A percentile compares a stretch with the other conserved stretches of the same genome.
Conservation (phyloP, 1,284 basidiomycete species). For the Tilletia indica region DNA sequence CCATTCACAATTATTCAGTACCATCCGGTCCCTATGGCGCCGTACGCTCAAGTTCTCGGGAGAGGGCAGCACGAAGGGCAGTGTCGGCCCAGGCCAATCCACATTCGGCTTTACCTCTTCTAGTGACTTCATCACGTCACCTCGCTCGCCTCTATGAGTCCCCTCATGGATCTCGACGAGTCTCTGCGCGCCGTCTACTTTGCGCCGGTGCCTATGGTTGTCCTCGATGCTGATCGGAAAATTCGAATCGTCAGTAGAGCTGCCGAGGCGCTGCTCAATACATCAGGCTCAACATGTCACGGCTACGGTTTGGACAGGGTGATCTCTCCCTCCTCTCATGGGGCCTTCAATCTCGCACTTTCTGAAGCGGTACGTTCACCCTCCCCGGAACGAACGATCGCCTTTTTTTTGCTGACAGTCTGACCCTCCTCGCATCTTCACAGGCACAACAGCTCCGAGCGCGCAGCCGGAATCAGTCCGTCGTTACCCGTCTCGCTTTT, state of each 20-base stretch:
- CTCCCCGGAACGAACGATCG: too few species aligned
- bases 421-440: not conserved
- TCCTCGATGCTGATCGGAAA: slow-evolving; percentile 40
- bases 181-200: slow-evolving; percentile 50
- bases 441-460: not conserved
- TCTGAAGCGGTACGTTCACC: not conserved
- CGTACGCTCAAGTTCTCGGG: not conserved
- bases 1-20: too few species aligned
- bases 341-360: not conserved
- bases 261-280: slow-evolving; percentile 31
- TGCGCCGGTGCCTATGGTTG: slow-evolving; percentile 44
- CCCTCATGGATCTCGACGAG: slow-evolving; percentile 48
- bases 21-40: not conserved
- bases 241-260: slow-evolving; percentile 47
- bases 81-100: not conserved
- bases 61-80: slow-evolving; percentile 4
- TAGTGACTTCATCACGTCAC: too few species aligned
- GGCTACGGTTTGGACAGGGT: slow-evolving; percentile 41
- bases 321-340: slow-evolving; percentile 23
- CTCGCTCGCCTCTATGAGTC: slow-evolving; percentile 9
- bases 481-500: not conserved
- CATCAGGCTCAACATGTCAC: slow-evolving; percentile 19
- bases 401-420: too few species aligned
- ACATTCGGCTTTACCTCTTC: not conserved
- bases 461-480: not conserved